These are phyloP conservation scores for Globisporangium irregulare DNA, from an alignment of 352 stramenopile species.

Conservation along the genomic window DNA sequence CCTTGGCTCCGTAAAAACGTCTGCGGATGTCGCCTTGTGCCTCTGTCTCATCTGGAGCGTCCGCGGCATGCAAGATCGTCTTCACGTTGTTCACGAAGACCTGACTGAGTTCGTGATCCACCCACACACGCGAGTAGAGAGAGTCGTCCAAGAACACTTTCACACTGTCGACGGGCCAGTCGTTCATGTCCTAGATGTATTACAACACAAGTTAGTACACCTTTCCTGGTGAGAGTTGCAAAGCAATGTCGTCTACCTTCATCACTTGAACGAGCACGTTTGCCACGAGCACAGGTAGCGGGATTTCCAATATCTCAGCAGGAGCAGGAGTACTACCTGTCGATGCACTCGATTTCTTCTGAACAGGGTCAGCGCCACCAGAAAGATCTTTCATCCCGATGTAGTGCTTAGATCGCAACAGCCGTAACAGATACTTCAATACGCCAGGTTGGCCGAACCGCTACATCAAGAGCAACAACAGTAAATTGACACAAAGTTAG, in stretches of 20 bases:
- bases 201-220: not conserved
- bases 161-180: conserved; percentile 78
- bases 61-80: conserved; percentile 41
- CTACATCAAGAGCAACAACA: conserved; percentile 11
- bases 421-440: conserved; percentile 73
- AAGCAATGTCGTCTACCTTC: conserved; percentile 31
- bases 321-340: conserved; percentile 18
- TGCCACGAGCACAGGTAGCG: conserved; percentile 64
- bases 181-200: conserved; percentile 30
- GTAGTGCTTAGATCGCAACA: conserved; percentile 85
- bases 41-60: conserved; percentile 1
- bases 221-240: not conserved
- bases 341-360: conserved; percentile 30
- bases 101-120: conserved; percentile 79
- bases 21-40: conserved; percentile 24
- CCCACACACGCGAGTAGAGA: conserved; percentile 74
- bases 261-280: conserved; percentile 71
- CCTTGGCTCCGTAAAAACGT: conserved; percentile 41
- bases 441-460: conserved; percentile 53
- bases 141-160: conserved; percentile 88
- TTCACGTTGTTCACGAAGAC: conserved; percentile 81
- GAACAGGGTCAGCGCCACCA: conserved; percentile 1
- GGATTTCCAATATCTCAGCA: conserved; percentile 45
- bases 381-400: conserved; percentile 36
- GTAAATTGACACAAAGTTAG: not conserved